Evolutionary conservation across 2,329 filamentous ascomycete genomes (phyloP).

Genomic region (Claviceps cyperi): DNA sequence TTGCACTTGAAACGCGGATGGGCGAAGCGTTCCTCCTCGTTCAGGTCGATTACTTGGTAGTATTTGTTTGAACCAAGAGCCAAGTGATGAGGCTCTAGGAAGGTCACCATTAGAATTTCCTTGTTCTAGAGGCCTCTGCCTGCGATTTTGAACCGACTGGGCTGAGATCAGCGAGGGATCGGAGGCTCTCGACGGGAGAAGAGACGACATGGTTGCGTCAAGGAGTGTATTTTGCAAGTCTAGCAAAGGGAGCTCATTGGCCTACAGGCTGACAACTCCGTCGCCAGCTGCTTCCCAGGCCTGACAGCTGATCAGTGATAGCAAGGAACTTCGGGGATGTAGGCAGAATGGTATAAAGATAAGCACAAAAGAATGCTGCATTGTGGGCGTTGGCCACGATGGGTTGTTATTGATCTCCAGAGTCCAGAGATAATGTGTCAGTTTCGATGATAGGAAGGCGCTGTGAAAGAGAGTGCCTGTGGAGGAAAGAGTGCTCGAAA

Average conservation of each 20-base stretch:
- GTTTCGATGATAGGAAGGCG: neutral
- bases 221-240: neutral
- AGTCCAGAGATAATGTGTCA: neutral
- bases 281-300: neutral
- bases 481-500: neutral
- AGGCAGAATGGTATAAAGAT: neutral
- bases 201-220: slow-evolving; percentile 10
- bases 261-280: neutral
- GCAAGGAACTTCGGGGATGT: neutral
- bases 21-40: slow-evolving; percentile 32
- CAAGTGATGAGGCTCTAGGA: slow-evolving; percentile 15
- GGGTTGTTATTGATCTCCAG: neutral
- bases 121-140: neutral
- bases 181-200: slow-evolving; percentile 9
- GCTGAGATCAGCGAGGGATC: slow-evolving; percentile 7
- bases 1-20: slow-evolving; percentile 15
- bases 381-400: neutral
- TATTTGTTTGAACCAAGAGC: slow-evolving; percentile 28
- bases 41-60: slow-evolving; percentile 35
- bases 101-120: neutral
- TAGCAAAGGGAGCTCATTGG: neutral
- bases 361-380: neutral
- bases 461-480: neutral
- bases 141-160: neutral
- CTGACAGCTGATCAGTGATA: neutral